These are phyloP conservation scores for Neonectria punicea DNA, from an alignment of 2,329 filamentous ascomycete species.

Conservation along the genomic window DNA sequence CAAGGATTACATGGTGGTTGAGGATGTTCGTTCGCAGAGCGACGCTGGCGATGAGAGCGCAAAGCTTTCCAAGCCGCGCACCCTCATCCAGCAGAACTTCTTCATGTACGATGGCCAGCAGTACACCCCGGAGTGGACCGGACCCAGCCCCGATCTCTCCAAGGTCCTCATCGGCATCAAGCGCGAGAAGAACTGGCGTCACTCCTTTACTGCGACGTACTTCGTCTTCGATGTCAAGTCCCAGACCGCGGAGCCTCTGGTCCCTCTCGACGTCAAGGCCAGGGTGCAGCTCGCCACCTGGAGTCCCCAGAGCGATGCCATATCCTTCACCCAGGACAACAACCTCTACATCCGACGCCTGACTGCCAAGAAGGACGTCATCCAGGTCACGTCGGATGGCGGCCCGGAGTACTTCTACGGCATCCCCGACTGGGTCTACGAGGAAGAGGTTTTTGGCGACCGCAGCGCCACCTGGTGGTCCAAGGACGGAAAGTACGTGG, in stretches of 20 bases:
- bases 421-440: constrained; percentile 97
- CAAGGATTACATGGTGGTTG: constrained; percentile 83
- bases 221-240: constrained; percentile 92
- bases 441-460: constrained; percentile 72
- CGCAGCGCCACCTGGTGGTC: constrained; percentile 97
- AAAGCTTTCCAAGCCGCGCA: constrained; percentile 63
- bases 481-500: constrained; percentile 85
- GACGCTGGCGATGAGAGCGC: constrained; percentile 39
- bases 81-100: constrained; percentile 75
- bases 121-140: constrained; percentile 69
- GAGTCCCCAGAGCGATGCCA: constrained; percentile 86
- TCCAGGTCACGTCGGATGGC: constrained; percentile 86
- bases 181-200: constrained; percentile 81
- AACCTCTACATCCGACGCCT: constrained; percentile 84
- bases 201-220: constrained; percentile 87
- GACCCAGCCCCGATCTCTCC: constrained; percentile 84
- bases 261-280: constrained; percentile 72
- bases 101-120: constrained; percentile 70
- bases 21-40: constrained; percentile 75
- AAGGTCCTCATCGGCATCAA: constrained; percentile 87
- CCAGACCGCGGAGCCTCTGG: constrained; percentile 80
- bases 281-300: constrained; percentile 86
- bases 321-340: constrained; percentile 92
- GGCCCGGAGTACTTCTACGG: constrained; percentile 93
- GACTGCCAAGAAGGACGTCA: constrained; percentile 62